Percentiles rank a stretch among this genome's conserved stretches.
Evolutionary conservation across 1,284 basidiomycete genomes (phyloP).

Genomic region (Tylopilus orsonianus): DNA sequence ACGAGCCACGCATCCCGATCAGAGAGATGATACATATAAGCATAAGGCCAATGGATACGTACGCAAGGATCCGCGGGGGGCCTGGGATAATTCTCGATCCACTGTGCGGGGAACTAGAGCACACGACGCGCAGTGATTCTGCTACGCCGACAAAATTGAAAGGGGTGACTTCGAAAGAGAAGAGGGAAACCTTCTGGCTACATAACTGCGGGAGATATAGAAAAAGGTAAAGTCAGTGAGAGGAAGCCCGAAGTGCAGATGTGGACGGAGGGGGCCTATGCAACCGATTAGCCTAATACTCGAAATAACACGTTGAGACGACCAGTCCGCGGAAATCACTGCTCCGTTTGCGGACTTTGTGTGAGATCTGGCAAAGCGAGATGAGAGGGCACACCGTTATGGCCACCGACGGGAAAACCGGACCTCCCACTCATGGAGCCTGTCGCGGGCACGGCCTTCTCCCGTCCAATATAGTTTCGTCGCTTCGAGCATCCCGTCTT

Average conservation of each 20-base stretch:
- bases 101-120: conserved; percentile 31
- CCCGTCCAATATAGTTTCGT: conserved; percentile 9
- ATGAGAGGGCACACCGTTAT: conserved; percentile 16
- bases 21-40: conserved; percentile 26
- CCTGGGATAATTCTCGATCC: conserved; percentile 30
- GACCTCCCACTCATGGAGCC: background rate
- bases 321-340: conserved; percentile 34
- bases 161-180: conserved; percentile 13
- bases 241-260: conserved; percentile 10
- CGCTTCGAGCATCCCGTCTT: background rate
- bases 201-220: conserved; percentile 16
- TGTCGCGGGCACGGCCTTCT: background rate
- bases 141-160: conserved; percentile 9
- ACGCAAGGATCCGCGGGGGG: conserved; percentile 34
- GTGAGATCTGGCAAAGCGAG: conserved; percentile 27
- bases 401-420: conserved; percentile 5
- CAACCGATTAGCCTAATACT: conserved; percentile 27
- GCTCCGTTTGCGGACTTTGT: conserved; percentile 21
- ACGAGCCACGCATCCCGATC: conserved; percentile 20
- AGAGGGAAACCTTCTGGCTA: conserved; percentile 8
- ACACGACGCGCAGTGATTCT: conserved; percentile 10
- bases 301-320: conserved; percentile 25
- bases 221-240: conserved; percentile 20
- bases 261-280: conserved; percentile 13
- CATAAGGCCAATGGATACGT: conserved; percentile 14